These are phyloP conservation scores for Anthracocystis walkeri DNA, from an alignment of 1,284 basidiomycete genomes.

Conservation along the genomic window DNA sequence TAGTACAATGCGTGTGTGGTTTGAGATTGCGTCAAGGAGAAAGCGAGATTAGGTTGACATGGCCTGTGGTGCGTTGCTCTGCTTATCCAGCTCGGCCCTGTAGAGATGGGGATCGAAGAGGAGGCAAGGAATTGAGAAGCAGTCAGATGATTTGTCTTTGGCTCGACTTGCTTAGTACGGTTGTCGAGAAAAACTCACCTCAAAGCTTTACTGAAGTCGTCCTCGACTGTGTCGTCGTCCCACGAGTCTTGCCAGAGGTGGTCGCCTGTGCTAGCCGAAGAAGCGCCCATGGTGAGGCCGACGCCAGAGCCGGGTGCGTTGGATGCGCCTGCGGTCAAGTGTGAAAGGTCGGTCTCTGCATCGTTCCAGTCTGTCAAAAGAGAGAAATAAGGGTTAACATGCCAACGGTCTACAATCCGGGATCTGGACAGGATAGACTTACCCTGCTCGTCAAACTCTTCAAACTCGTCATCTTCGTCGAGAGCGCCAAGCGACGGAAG, in stretches of 20 bases:
- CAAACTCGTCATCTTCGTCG: slow-evolving; percentile 69
- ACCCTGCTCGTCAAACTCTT: slow-evolving; percentile 68
- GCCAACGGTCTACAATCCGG: not conserved
- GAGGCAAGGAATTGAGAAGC: too few species aligned
- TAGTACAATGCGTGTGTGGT: not conserved
- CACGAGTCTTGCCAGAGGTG: slow-evolving; percentile 99
- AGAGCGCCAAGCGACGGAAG: slow-evolving; percentile 64
- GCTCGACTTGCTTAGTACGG: too few species aligned
- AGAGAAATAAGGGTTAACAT: not conserved
- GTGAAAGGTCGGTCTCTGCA: slow-evolving; percentile 81
- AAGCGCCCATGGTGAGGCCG: slow-evolving; percentile 52
- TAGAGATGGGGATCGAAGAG: too few species aligned
- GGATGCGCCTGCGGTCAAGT: slow-evolving; percentile 71
- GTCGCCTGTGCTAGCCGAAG: slow-evolving; percentile 52
- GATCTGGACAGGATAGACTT: slow-evolving; percentile 9
- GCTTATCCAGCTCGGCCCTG: slow-evolving; percentile 70
- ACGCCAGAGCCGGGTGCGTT: slow-evolving; percentile 39
- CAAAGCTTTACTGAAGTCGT: slow-evolving; percentile 94
- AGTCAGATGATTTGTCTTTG: too few species aligned
- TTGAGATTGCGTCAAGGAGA: slow-evolving; percentile 3
- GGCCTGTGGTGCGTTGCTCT: slow-evolving; percentile 45
- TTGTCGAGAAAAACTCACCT: slow-evolving; percentile 69
- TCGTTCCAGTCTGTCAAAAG: slow-evolving; percentile 81
- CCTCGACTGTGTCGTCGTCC: slow-evolving; percentile 99
- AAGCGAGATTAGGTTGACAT: slow-evolving; percentile 48